Evolutionary conservation across 352 stramenopile species (phyloP), one percentile per base, ranked within the genome.

Genomic region (Phytopythium vexans): DNA sequence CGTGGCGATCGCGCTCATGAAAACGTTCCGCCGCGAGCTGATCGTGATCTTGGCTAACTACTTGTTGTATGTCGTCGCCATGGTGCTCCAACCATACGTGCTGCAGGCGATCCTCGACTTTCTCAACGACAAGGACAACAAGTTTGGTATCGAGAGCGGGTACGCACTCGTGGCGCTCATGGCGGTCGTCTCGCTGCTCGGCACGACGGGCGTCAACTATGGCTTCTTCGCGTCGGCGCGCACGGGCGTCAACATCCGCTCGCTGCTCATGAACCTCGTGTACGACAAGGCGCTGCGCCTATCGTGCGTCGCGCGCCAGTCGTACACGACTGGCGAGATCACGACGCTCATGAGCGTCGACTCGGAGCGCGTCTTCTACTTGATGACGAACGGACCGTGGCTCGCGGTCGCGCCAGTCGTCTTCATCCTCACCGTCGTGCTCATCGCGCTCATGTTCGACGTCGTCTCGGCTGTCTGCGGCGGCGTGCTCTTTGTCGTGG

Each of bases 251-350:
- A 73, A 73, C 37, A 56, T 60, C 41, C 60, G 63, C 14, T 63
- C 50, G 11, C 41, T 70, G 16, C 37, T 66, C 10, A 66, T 70
- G 65, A 57, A 73, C 42, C 12, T 43, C 7, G 61, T 73, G 32
- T 73, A 67, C 46, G 36, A 60, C 7, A 73, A 73, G 21, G 61
- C 81, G 78, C 9, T 95, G 83, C 86, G 52, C 56, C 76, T 43
- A 34, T 94, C 27, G 35, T 82, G 15, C 52, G 82, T 21, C 54
- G 68, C 41, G n/a, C 56, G 56, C 32, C 56, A 63, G 33, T 16
- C 50, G 41, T 63, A 63, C 36, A 60, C 62, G 10, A 67, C 62
- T 3, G 62, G 62, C n/a, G 62, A 70, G 52, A 38, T 52, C 12
- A 48, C 42, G 58, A 70, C 52, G 10, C n/a, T n/a, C n/a, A n/a